These are phyloP conservation scores for Talaromyces sp. DNA, from an alignment of 2,329 filamentous ascomycete species.

Conservation along the genomic window DNA sequence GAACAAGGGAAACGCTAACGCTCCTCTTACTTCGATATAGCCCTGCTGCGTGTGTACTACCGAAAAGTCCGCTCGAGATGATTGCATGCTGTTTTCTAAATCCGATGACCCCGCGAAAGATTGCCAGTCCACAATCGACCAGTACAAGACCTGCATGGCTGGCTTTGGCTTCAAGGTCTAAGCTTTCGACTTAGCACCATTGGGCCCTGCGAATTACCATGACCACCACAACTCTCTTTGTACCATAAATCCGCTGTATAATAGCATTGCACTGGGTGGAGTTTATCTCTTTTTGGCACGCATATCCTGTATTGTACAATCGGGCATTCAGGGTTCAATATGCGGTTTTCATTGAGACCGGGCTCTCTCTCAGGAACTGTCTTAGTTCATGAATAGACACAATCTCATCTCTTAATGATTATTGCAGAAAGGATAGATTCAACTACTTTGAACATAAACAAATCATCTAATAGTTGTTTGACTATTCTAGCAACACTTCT, in stretches of 20 bases:
- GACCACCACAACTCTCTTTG: conserved; percentile 13
- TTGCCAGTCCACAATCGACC: conserved; percentile 78
- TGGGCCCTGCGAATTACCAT: neutral
- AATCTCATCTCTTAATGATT: conserved; percentile 2
- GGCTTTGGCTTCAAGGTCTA: conserved; percentile 80
- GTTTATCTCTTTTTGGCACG: conserved; percentile 15
- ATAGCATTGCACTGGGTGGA: conserved; percentile 26
- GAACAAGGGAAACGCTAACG: neutral
- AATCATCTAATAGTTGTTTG: too few relatives aligned
- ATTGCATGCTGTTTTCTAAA: conserved; percentile 98
- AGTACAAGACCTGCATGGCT: conserved; percentile 90
- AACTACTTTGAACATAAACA: too few relatives aligned
- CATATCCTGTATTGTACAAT: conserved; percentile 8
- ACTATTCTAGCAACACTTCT: conserved; percentile 1
- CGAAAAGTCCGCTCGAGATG: conserved; percentile 88
- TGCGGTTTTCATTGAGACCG: too few relatives aligned
- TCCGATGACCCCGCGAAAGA: conserved; percentile 76
- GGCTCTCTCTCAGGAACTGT: neutral
- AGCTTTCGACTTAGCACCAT: neutral
- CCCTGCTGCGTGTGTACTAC: conserved; percentile 98
- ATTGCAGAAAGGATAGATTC: too few relatives aligned
- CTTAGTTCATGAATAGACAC: neutral
- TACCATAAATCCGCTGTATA: too few relatives aligned
- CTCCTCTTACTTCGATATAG: conserved; percentile 48
- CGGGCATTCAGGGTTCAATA: neutral